Evolutionary conservation across 345 rosid species (phyloP).

Genomic region (Arabis hirsuta): DNA sequence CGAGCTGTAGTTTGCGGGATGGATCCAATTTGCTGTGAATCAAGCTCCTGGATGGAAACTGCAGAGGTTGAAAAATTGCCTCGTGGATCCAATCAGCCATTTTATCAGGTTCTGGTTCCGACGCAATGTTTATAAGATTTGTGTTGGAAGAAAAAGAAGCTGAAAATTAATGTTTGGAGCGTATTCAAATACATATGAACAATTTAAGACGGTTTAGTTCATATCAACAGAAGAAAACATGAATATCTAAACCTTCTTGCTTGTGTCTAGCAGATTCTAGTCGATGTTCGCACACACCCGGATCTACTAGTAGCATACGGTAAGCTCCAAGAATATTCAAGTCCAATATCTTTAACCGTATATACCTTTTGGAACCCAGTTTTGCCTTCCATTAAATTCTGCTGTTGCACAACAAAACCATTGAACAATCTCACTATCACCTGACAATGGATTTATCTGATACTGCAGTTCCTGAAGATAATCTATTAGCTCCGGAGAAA

Average conservation of each 20-base stretch:
- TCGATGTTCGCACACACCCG: constrained; percentile 73
- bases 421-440: not conserved
- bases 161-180: constrained; percentile 1
- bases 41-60: constrained; percentile 86
- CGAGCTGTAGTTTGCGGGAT: constrained; percentile 88
- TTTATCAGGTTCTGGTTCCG: constrained; percentile 75
- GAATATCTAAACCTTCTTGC: constrained; percentile 26
- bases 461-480: constrained; percentile 95
- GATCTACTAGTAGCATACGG: constrained; percentile 87
- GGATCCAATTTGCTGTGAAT: constrained; percentile 94
- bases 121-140: not conserved
- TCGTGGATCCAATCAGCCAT: constrained; percentile 80
- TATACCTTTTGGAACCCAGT: constrained; percentile 5
- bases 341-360: not conserved
- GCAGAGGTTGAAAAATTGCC: constrained; percentile 78
- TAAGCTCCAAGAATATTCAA: constrained; percentile 40
- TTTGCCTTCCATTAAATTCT: not conserved
- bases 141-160: not conserved
- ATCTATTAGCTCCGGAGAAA: constrained; percentile 64
- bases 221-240: constrained; percentile 7
- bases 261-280: constrained; percentile 64
- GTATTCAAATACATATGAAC: constrained; percentile 12
- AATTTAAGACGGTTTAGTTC: not conserved
- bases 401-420: constrained; percentile 3
- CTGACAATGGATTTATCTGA: constrained; percentile 22